Conservation (phyloP, 345 rosid species). For the Aquilaria malaccensis region DNA sequence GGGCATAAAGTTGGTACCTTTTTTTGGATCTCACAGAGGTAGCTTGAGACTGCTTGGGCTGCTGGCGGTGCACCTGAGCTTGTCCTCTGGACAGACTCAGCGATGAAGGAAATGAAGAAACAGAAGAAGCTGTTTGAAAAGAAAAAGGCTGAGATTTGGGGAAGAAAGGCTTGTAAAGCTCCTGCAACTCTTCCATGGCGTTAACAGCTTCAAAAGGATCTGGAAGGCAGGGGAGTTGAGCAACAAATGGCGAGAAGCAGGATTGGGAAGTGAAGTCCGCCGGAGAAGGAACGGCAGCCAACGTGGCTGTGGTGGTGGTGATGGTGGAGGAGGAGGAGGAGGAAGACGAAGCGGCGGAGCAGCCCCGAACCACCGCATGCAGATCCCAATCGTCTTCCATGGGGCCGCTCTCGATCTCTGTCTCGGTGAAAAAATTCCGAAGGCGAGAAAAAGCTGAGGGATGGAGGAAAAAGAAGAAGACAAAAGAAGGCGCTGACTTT, state of each 20-base stretch:
- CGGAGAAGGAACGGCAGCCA: slow-evolving; percentile 11
- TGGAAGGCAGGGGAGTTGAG: slow-evolving; percentile 14
- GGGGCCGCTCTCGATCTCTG: neutral
- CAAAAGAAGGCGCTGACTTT: slow-evolving; percentile 90
- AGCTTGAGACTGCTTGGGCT: slow-evolving; percentile 24
- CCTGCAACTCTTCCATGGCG: slow-evolving; percentile 51
- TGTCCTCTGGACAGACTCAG: slow-evolving; percentile 24
- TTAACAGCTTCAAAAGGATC: slow-evolving; percentile 32
- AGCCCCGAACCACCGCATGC: slow-evolving; percentile 86
- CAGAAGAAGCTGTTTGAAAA: slow-evolving; percentile 22
- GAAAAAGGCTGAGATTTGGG: slow-evolving; percentile 34
- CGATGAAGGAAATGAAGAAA: slow-evolving; percentile 39
- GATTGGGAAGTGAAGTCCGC: slow-evolving; percentile 18
- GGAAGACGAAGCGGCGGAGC: slow-evolving; percentile 32
- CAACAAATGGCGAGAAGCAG: slow-evolving; percentile 15
- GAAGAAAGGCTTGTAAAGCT: slow-evolving; percentile 66
- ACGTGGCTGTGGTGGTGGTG: slow-evolving; percentile 20
- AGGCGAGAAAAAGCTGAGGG: slow-evolving; percentile 20
- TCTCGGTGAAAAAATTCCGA: neutral
- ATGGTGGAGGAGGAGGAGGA: slow-evolving; percentile 15
- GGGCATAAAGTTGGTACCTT: slow-evolving; percentile 34
- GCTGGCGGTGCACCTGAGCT: slow-evolving; percentile 15
- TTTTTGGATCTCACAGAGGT: slow-evolving; percentile 57
- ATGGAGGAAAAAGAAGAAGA: slow-evolving; percentile 25
- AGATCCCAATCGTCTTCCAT: slow-evolving; percentile 98